These are phyloP conservation scores for Tilletia caries DNA, from an alignment of 1,284 basidiomycete genomes.

Conservation along the genomic window DNA sequence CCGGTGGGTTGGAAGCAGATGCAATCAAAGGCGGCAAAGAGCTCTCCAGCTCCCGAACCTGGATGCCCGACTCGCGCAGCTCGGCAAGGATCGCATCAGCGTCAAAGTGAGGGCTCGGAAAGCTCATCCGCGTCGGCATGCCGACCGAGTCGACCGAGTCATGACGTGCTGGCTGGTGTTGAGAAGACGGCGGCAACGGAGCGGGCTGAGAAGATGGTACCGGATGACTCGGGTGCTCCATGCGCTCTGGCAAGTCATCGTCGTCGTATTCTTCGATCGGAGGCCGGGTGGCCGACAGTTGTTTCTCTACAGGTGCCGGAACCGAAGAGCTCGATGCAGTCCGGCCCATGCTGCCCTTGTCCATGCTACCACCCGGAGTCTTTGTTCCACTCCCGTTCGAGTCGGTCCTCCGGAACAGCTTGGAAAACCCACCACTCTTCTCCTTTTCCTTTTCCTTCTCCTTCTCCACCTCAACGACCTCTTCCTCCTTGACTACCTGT, in stretches of 20 bases:
- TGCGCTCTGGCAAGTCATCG: conserved; percentile 39
- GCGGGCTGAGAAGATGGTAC: background rate
- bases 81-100: conserved; percentile 45
- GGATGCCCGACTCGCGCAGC: conserved; percentile 42
- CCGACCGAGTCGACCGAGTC: conserved; percentile 15
- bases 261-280: conserved; percentile 28
- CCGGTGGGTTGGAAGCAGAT: background rate
- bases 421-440: background rate
- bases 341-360: no score
- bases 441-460: no score
- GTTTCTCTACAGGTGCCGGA: background rate
- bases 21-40: conserved; percentile 39
- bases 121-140: conserved; percentile 27
- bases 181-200: background rate
- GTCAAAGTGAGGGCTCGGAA: conserved; percentile 31
- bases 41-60: conserved; percentile 43
- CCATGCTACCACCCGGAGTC: no score
- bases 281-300: background rate
- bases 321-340: no score
- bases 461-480: conserved; percentile 2
- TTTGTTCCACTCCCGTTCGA: background rate
- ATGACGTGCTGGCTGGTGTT: background rate
- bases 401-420: conserved; percentile 13
- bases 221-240: conserved; percentile 16
- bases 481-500: conserved; percentile 28